phyloP scores from a whole-genome alignment of 345 rosid genomes.

The Linum tenue region DNA sequence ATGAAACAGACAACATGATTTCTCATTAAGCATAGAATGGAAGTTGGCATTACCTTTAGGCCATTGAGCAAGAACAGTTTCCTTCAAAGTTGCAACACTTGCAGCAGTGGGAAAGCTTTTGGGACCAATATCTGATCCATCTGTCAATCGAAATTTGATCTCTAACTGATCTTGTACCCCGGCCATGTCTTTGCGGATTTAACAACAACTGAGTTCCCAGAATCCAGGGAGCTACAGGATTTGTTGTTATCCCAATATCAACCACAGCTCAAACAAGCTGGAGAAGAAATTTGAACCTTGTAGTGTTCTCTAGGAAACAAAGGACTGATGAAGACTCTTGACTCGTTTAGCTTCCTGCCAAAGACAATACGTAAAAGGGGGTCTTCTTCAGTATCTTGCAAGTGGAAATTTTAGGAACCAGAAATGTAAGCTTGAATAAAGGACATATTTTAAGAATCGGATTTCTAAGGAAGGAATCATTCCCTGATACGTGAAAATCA shows the following conservation, averaged over 20 bases:
- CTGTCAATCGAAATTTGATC: slow-evolving; percentile 84
- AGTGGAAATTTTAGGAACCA: neutral
- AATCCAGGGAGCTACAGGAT: too few relatives aligned
- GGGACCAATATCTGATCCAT: slow-evolving; percentile 74
- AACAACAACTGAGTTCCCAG: neutral
- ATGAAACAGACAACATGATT: neutral
- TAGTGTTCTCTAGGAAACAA: neutral
- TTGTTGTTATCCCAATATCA: neutral
- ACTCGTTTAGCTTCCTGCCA: too few relatives aligned
- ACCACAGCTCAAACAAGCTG: neutral
- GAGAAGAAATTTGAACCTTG: neutral
- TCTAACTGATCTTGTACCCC: slow-evolving; percentile 73
- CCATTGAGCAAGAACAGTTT: slow-evolving; percentile 86
- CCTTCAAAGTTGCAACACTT: slow-evolving; percentile 81
- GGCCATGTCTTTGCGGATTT: slow-evolving; percentile 37
- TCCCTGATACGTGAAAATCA: neutral
- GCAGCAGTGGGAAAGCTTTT: slow-evolving; percentile 36
- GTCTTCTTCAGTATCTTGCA: neutral
- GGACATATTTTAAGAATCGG: neutral
- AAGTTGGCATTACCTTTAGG: slow-evolving; percentile 58
- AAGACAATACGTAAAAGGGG: neutral
- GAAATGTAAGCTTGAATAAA: too few relatives aligned
- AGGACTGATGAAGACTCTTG: neutral
- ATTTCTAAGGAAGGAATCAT: neutral
- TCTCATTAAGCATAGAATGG: neutral